These are phyloP conservation scores for Proteromonas lacertae DNA, from an alignment of 352 stramenopile species.

Conservation along the genomic window DNA sequence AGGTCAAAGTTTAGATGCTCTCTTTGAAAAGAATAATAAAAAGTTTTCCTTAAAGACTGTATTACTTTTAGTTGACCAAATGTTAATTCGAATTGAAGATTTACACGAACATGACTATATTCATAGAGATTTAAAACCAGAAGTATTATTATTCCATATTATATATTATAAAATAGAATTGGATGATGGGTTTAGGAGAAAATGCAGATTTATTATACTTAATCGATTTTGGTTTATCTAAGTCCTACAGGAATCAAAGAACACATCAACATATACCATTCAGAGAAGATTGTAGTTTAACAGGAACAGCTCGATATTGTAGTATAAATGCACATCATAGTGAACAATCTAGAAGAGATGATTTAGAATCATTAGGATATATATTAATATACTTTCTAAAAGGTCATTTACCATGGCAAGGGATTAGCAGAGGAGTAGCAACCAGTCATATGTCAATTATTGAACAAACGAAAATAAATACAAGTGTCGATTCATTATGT, in stretches of 20 bases:
- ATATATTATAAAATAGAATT: constrained; percentile 15
- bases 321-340: constrained; percentile 25
- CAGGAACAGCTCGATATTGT: constrained; percentile 19
- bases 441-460: constrained; percentile 53
- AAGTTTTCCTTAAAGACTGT: constrained; percentile 71
- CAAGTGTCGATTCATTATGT: constrained; percentile 25
- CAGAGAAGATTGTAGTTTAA: constrained; percentile 17
- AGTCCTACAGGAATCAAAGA: constrained; percentile 41
- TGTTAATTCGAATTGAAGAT: constrained; percentile 37
- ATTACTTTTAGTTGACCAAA: constrained; percentile 51
- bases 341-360: too few species aligned
- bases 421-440: constrained; percentile 65
- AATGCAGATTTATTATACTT: constrained; percentile 54
- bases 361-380: too few species aligned
- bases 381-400: constrained; percentile 37
- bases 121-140: constrained; percentile 44
- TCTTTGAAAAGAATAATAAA: constrained; percentile 6
- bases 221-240: too few species aligned
- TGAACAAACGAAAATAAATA: constrained; percentile 9
- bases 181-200: constrained; percentile 39
- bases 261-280: constrained; percentile 49
- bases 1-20: constrained; percentile 28
- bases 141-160: constrained; percentile 40
- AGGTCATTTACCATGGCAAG: constrained; percentile 58
- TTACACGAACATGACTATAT: constrained; percentile 39